phyloP scores from a whole-genome alignment of 768 basidiomycete genomes.

The Gyrodon lividus region DNA sequence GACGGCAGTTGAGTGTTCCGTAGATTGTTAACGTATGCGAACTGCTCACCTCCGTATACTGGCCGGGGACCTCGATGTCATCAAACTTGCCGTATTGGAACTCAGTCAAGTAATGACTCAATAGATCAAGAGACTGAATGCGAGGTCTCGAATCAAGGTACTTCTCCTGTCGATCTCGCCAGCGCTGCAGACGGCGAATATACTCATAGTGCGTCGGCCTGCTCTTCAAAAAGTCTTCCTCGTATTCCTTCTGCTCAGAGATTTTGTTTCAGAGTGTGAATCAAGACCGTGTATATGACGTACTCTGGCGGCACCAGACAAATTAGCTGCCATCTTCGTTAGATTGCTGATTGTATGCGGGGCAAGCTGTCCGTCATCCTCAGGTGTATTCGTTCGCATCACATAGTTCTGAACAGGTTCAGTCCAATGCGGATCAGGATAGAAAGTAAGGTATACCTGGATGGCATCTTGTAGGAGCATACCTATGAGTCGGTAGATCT shows the following conservation, averaged over 20 bases:
- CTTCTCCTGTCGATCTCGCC: conserved; percentile 90
- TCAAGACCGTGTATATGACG: conserved; percentile 17
- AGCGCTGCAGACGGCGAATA: conserved; percentile 83
- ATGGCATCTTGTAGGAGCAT: conserved; percentile 87
- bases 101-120: conserved; percentile 93
- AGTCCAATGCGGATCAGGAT: not conserved
- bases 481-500: conserved; percentile 87
- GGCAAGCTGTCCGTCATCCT: conserved; percentile 66
- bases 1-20: conserved; percentile 8
- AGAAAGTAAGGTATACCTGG: conserved; percentile 47
- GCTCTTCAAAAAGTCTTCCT: conserved; percentile 82
- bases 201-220: conserved; percentile 85
- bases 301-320: conserved; percentile 59
- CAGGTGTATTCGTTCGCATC: conserved; percentile 58
- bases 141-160: conserved; percentile 80
- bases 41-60: conserved; percentile 86
- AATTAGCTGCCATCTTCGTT: conserved; percentile 57
- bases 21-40: not conserved
- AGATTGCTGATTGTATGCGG: conserved; percentile 56
- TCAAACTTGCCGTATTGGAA: conserved; percentile 98
- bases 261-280: not conserved
- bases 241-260: conserved; percentile 70
- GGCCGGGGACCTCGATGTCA: conserved; percentile 97
- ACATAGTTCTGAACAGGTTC: conserved; percentile 56
- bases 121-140: conserved; percentile 77